Evolutionary conservation across 768 basidiomycete genomes (phyloP), one percentile per base, ranked within the genome.

Genomic region (Lactarius indigo): DNA sequence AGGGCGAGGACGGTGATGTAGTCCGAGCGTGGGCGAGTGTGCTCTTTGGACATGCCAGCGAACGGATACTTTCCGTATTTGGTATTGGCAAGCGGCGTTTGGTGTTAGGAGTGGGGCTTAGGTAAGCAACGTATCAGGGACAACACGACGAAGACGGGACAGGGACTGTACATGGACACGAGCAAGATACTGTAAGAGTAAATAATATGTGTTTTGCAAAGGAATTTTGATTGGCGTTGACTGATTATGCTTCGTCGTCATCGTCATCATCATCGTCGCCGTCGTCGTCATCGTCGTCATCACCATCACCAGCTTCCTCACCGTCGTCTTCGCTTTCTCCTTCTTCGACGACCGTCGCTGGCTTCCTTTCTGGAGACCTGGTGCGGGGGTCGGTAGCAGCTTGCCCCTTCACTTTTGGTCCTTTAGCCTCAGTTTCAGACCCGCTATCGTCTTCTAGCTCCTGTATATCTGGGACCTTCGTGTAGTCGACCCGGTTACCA

Each of bases 391-490:
- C 64, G 15, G 64, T 26, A 12, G 42, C 39, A 6, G 30, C 18
- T 0, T n/a, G 18, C 15, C 55, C 56, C 20, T 33, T 80, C 73
- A 77, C 79, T 71, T 81, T 79, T 54, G 78, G 72, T 52, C 77
- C 76, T 30, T 82, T 82, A 52, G 81, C 80, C 68, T 82, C 82
- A 57, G 80, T 78, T 61, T 80, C 81, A 64, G 85, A 84, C 60
- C 86, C 87, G 58, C 82, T 83, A 1, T 76, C 75, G 13, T 75
- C 74, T 1, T 71, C 74, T 37, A 73, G 75, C 26, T 64, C 71
- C 3, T 68, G 62, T 60, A 70, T 67, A 18, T 71, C 72, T 28
- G 70, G 37, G 17, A 74, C 76, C 59, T 78, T 74, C 54, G 72
- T 74, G 61, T 76, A 74, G 63, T 73, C 72, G 26, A 73, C 57